These are phyloP conservation scores for Arabis hirsuta DNA, from an alignment of 345 rosid species.

Conservation along the genomic window DNA sequence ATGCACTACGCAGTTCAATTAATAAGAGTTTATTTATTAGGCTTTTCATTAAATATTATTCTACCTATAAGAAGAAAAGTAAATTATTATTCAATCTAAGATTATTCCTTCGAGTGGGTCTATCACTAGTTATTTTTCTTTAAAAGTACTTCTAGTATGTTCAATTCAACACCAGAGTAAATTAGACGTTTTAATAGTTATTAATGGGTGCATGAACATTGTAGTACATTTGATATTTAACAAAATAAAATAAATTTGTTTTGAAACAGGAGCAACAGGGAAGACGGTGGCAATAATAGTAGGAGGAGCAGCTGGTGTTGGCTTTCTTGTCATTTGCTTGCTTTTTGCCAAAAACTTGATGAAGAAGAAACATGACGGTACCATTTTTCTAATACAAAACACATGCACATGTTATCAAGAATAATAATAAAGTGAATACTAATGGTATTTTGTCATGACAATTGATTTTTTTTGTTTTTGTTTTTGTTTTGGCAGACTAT, in stretches of 20 bases:
- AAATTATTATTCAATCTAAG: background rate
- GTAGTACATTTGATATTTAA: background rate
- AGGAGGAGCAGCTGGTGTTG: conserved; percentile 95
- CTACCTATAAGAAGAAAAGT: conserved; percentile 4
- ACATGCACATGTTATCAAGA: conserved; percentile 37
- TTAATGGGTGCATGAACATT: conserved; percentile 2
- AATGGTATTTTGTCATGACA: background rate
- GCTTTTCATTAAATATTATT: conserved; percentile 9
- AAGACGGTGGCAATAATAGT: conserved; percentile 97
- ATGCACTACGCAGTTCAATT: conserved; percentile 1
- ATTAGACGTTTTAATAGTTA: background rate
- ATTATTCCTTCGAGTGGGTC: conserved; percentile 1
- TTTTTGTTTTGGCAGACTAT: conserved; percentile 45
- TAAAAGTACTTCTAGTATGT: conserved; percentile 12
- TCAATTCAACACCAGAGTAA: background rate
- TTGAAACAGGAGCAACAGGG: conserved; percentile 68
- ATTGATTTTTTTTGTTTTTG: conserved; percentile 11
- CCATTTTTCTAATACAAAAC: conserved; percentile 4
- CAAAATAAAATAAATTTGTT: conserved; percentile 34
- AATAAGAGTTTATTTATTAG: conserved; percentile 12
- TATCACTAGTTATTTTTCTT: conserved; percentile 29
- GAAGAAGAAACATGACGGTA: conserved; percentile 64
- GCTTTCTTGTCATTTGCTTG: conserved; percentile 81
- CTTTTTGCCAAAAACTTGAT: conserved; percentile 73
- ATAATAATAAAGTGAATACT: background rate